These are phyloP conservation scores for Ceratocystis albifundus DNA, from an alignment of 2,329 filamentous ascomycete genomes.

Conservation along the genomic window DNA sequence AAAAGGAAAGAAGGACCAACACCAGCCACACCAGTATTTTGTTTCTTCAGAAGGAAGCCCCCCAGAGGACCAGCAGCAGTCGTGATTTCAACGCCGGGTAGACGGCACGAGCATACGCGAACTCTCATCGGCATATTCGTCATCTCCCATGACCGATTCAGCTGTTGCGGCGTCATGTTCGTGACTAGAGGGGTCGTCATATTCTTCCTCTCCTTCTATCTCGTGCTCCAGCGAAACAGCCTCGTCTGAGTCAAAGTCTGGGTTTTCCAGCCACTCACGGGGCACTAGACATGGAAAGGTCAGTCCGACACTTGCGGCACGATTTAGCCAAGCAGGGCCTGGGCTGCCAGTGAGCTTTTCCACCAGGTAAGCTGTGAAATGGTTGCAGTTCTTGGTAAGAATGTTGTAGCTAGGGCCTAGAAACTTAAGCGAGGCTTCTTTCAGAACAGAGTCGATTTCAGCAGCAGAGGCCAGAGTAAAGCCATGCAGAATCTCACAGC, in stretches of 20 bases:
- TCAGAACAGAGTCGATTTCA: constrained; percentile 62
- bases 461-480: constrained; percentile 57
- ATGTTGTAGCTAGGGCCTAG: constrained; percentile 69
- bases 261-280: constrained; percentile 67
- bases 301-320: constrained; percentile 71
- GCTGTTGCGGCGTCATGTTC: constrained; percentile 39
- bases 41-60: background rate
- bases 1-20: background rate
- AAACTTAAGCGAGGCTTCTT: constrained; percentile 58
- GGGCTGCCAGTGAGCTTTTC: constrained; percentile 57
- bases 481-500: constrained; percentile 63
- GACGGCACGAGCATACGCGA: constrained; percentile 26
- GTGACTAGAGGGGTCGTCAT: constrained; percentile 45
- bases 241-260: constrained; percentile 61
- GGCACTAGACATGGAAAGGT: constrained; percentile 74
- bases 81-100: background rate
- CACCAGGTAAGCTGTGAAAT: constrained; percentile 71
- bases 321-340: constrained; percentile 67
- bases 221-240: constrained; percentile 60
- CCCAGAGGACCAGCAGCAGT: background rate
- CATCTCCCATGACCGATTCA: constrained; percentile 44
- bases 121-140: constrained; percentile 34
- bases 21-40: background rate
- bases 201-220: constrained; percentile 57
- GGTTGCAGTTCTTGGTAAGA: constrained; percentile 76